Evolutionary conservation across 345 rosid genomes (phyloP).

Genomic region (Linum trigynum): DNA sequence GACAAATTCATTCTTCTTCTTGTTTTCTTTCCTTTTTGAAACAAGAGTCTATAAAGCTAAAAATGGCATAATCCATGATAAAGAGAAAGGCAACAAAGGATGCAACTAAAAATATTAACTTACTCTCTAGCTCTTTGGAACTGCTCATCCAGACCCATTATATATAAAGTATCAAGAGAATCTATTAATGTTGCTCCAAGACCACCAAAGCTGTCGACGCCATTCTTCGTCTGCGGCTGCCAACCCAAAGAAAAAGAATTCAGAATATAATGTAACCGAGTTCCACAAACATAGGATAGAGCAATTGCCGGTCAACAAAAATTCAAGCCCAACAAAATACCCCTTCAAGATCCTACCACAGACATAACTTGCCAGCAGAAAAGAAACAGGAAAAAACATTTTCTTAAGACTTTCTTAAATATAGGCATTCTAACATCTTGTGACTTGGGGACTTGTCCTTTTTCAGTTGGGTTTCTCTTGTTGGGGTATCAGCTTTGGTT

Average conservation of each 20-base stretch:
- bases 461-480: no score
- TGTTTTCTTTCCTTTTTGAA: no score
- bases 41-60: no score
- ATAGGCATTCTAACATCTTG: no score
- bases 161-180: conserved; percentile 76
- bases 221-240: conserved; percentile 85
- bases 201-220: conserved; percentile 91
- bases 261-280: background rate
- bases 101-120: conserved; percentile 25
- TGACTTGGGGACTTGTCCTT: no score
- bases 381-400: background rate
- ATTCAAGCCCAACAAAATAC: background rate
- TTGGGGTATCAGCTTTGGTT: no score
- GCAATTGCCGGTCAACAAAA: background rate
- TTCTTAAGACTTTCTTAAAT: no score
- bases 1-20: no score
- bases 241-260: conserved; percentile 2
- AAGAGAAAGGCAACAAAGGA: background rate
- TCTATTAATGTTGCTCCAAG: conserved; percentile 93
- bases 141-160: conserved; percentile 85
- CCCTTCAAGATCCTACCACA: background rate
- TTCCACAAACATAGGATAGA: background rate
- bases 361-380: background rate
- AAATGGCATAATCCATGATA: background rate
- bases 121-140: conserved; percentile 87